Evolutionary conservation across 1,139 yeast species (phyloP).

Genomic region (Protomyces arabidopsidicola): DNA sequence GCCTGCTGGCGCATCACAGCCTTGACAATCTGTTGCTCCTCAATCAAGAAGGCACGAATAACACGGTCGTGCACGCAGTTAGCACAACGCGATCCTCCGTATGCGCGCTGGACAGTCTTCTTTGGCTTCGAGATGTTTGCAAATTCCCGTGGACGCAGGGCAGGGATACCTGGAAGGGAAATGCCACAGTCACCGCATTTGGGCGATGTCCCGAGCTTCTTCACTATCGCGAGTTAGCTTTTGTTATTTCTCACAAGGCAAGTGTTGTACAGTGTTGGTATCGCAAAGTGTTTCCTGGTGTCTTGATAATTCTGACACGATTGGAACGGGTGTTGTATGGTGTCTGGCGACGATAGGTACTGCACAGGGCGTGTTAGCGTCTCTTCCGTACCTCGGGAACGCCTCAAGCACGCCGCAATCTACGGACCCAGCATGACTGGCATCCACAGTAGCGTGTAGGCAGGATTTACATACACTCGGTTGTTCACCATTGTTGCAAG

Average conservation of each 20-base stretch:
- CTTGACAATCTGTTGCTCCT: constrained; percentile 70
- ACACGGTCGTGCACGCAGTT: constrained; percentile 91
- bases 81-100: constrained; percentile 99
- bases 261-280: constrained; percentile 67
- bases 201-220: constrained; percentile 91
- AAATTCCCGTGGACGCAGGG: constrained; percentile 97
- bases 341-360: constrained; percentile 72
- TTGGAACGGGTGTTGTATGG: constrained; percentile 63
- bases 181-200: constrained; percentile 99
- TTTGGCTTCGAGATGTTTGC: constrained; percentile 91
- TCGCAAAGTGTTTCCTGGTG: constrained; percentile 98
- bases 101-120: constrained; percentile 98
- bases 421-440: no score
- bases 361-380: neutral
- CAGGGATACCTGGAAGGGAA: constrained; percentile 79
- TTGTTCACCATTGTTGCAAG: neutral
- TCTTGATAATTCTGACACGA: constrained; percentile 98
- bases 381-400: neutral
- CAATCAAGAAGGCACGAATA: constrained; percentile 98
- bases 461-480: neutral
- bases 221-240: constrained; percentile 41
- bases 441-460: neutral
- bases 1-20: constrained; percentile 26
- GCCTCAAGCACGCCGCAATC: neutral
- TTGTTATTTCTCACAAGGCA: constrained; percentile 32